Evolutionary conservation across 2,329 filamentous ascomycete species (phyloP), one percentile per base, ranked within the genome.

Genomic region (Fusarium torulosum): DNA sequence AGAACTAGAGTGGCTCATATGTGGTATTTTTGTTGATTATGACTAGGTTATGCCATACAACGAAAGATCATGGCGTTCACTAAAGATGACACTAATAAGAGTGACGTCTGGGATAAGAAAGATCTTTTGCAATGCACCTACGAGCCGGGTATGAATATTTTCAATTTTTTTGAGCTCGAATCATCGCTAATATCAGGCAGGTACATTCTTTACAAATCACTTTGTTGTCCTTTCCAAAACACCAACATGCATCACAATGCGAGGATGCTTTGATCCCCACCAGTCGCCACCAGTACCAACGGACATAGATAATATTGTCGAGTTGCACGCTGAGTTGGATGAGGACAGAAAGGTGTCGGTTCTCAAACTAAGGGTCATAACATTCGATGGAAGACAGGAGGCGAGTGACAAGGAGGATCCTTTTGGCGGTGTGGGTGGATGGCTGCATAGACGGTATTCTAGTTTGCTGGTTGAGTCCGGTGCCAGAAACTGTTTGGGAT

Each of bases 181-280:
- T 8, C 3, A 2, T 8, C 7, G 10, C 40, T 38, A 2, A 53
- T 13, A 11, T 0, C 1, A 6, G 4, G 8, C 2, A 71, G 67
- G 56, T 23, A 73, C 71, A 13, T 62, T 44, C 20, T 52, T 72
- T 11, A 73, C 68, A 4, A 66, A 70, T 6, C 68, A 73, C 11
- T 66, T 70, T 33, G 0, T 50, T 9, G 49, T 72, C 0, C 53
- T 72, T 0, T 51, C 64, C 4, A 70, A 72, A 29, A 49, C 60
- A 0, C 57, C 70, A 4, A 58, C 42, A 2, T 59, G 59, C 7
- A 38, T 71, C 27, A 63, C 59, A 0, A 25, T 71, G 33, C 64
- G 70, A 13, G 59, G 57, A 4, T 71, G 70, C 8, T 43, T 72
- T 6, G 23, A 52, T 14, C 65, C 70, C 0, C 58, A 53, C 6